Base-by-base conservation (phyloP, 2,329 filamentous ascomycete genomes). In the Colletotrichum agaves region DNA sequence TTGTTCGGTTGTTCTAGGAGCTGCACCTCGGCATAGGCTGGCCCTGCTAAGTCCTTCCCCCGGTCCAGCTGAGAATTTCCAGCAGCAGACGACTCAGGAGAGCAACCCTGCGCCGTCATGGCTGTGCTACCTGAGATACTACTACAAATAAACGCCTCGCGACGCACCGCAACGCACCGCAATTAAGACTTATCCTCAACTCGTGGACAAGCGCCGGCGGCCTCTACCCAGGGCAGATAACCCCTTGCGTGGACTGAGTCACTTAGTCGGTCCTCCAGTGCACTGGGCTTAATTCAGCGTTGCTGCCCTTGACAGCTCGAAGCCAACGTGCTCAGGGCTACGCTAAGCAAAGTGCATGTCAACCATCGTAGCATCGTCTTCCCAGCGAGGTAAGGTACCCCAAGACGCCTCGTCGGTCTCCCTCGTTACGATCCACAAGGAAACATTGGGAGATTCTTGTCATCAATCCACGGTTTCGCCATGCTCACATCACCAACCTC, bases 1-100 rank as follows among this genome's bases (percentile, higher is more conserved):
- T 46, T 6, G 23, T 4, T 27, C 6, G 2, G 27, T 8, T 27
- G 6, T 27, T 27, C 6, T 8, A 27, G n/a, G n/a, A n/a, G 2
- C 27, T 27, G 6, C 6, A 27, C 27, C 27, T 27, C 6, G 8
- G 27, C 27, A 2, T 0, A 27, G 27, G 27, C 27, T 27, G 6
- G 27, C 6, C 6, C 57, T 27, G 47, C 41, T 62, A 23, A 57
- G 33, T 27, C 33, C 52, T 23, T 47, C 17, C 63, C 59, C 52
- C 39, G 52, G 60, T 52, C 44, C 37, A 58, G 63, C 60, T 67
- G 64, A 67, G 60, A 13, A 46, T 33, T 39, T 11, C 35, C 35
- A 15, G 10, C 49, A 13, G 27, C 6, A 6, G 59, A 37, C 39
- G 33, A 52, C 37, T 21, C 21, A 21, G 35, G 35, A 39, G 19